A percentile compares a stretch with the other conserved stretches of the same genome.
phyloP scores from a whole-genome alignment of 331 rosid species.

The Pyrus hybrid region DNA sequence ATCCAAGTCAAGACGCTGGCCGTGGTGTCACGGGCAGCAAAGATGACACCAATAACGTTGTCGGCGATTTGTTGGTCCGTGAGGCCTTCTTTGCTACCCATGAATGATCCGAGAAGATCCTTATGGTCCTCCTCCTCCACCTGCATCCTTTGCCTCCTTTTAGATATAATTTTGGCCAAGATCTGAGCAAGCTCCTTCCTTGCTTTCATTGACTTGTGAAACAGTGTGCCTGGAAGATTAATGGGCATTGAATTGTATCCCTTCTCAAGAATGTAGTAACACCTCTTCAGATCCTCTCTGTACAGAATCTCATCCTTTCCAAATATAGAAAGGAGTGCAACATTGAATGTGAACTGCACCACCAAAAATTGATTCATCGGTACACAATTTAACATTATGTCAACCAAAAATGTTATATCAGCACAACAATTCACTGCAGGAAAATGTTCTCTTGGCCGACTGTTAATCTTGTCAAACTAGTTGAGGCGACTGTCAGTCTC shows the following conservation, averaged over 20 bases:
- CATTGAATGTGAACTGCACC: slow-evolving; percentile 75
- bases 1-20: slow-evolving; percentile 90
- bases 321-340: slow-evolving; percentile 65
- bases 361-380: neutral
- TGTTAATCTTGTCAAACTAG: no score
- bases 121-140: slow-evolving; percentile 23
- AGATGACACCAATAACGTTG: slow-evolving; percentile 79
- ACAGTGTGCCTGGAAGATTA: slow-evolving; percentile 65
- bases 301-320: slow-evolving; percentile 59
- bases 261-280: slow-evolving; percentile 65
- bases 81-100: slow-evolving; percentile 67
- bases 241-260: slow-evolving; percentile 91
- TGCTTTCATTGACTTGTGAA: slow-evolving; percentile 76
- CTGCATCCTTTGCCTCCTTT: slow-evolving; percentile 41
- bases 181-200: slow-evolving; percentile 69
- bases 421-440: no score
- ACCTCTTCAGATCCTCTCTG: slow-evolving; percentile 60
- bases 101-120: slow-evolving; percentile 70
- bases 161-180: slow-evolving; percentile 54
- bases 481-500: no score
- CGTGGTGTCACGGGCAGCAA: slow-evolving; percentile 89
- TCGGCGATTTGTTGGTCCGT: slow-evolving; percentile 78
- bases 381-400: neutral
- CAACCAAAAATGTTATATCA: no score
- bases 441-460: no score